Conservation (phyloP, 2,329 filamentous ascomycete genomes). For the Triangularia verruculosa region DNA sequence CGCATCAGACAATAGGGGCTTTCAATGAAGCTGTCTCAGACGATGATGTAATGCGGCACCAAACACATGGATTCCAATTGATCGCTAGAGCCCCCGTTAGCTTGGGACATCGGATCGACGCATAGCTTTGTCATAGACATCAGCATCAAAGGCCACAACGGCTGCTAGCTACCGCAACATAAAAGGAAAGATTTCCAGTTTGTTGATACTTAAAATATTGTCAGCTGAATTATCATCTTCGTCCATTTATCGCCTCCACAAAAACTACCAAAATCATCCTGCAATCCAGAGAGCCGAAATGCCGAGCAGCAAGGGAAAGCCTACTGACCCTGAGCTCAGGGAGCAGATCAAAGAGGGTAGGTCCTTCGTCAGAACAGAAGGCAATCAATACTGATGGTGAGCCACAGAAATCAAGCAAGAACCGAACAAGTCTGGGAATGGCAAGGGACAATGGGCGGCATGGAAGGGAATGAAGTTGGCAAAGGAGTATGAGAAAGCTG, state of each 20-base stretch:
- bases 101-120: conserved; percentile 1
- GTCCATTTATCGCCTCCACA: background rate
- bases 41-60: background rate
- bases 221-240: background rate
- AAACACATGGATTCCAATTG: background rate
- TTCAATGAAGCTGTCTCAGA: background rate
- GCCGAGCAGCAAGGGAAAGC: conserved; percentile 41
- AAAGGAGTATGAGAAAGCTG: conserved; percentile 43
- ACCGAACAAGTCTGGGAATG: conserved; percentile 41
- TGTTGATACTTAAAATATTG: no score
- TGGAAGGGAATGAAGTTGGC: conserved; percentile 40
- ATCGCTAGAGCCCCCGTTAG: background rate
- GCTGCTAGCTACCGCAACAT: background rate
- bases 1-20: background rate
- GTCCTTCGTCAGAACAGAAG: background rate
- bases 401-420: conserved; percentile 41
- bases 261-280: background rate
- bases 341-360: conserved; percentile 40
- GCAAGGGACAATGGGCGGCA: conserved; percentile 39
- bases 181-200: no score
- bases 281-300: conserved; percentile 25
- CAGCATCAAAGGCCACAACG: background rate
- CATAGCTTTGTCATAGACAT: background rate
- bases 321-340: conserved; percentile 40
- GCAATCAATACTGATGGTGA: background rate